Evolutionary conservation across 495 filamentous ascomycete genomes (phyloP), one percentile per base, ranked within the genome.

Genomic region (Penicillium odoratum): DNA sequence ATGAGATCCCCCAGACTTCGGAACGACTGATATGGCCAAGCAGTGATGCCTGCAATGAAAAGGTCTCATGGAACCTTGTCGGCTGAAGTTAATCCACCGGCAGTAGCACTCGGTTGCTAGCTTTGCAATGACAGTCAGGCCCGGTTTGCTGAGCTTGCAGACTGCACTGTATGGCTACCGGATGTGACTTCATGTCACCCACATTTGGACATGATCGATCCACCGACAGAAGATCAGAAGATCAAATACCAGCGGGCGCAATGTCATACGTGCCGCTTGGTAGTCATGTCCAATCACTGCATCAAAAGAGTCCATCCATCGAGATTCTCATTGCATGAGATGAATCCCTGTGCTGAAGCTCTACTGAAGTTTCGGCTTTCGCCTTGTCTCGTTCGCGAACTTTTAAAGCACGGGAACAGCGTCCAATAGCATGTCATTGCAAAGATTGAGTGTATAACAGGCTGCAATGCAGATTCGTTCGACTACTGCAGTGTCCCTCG

Each of bases 131-230:
- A 8, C 8, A 48, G 7, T 48, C 3, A 16, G 26, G 45, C 45
- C 26, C 31, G 45, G 30, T 3, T 48, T 48, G 8, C 45, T 9
- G 5, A 30, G 26, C 45, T n/a, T n/a, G 7, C 10, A 48, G 45
- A 48, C 45, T 48, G 8, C 25, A 48, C 7, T 5, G 26, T 16
- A 48, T 48, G 8, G 45, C 45, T 48, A 16, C 4, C 1, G 30
- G 45, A 48, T 48, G 8, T 48, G 26, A 26, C 45, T 48, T 48
- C 26, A 48, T 30, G 25, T 48, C 8, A 48, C 26, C 45, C 45
- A 6, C 8, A 48, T 48, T 48, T 48, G 8, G 0, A 48, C 8
- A 48, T n/a, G 9, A 30, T 48, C 25, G 25, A 26, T 48, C 45
- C 25, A 30, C 45, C 8, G 8, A 48, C 26, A 48, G 26, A 48